A percentile compares a stretch with the other conserved stretches of the same genome.
These are phyloP conservation scores for Rhododendron williamsianum DNA, from an alignment of 148 eudicot species.

Conservation along the genomic window DNA sequence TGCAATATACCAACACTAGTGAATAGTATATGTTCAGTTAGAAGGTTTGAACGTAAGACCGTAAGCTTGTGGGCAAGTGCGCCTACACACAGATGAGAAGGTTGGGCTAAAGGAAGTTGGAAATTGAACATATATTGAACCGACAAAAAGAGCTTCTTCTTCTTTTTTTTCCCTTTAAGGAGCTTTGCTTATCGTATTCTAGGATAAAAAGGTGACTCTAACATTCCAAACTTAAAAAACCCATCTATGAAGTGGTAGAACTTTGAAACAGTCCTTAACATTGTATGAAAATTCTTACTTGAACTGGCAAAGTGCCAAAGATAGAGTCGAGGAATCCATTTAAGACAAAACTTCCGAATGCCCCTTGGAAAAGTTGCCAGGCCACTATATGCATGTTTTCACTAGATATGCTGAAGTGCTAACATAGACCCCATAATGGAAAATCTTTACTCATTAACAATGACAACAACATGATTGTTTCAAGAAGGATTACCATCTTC, in stretches of 20 bases:
- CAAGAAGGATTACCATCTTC: constrained; percentile 36
- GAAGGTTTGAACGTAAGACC: not conserved
- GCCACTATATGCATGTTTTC: not conserved
- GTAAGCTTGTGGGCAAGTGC: not conserved
- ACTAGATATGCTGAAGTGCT: not conserved
- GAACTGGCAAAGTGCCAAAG: not conserved
- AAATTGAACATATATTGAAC: not conserved
- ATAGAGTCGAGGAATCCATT: not conserved
- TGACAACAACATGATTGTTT: not conserved
- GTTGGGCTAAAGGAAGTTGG: not conserved
- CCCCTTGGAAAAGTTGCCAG: no score
- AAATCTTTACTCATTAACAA: not conserved
- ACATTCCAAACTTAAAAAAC: not conserved
- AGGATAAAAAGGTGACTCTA: not conserved
- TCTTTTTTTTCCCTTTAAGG: not conserved
- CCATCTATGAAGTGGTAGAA: not conserved
- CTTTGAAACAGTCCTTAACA: not conserved
- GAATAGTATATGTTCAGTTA: no score
- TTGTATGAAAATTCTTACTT: not conserved
- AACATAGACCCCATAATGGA: not conserved
- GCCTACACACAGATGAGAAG: not conserved
- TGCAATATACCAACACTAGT: not conserved
- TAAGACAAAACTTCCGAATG: not conserved
- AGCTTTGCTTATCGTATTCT: not conserved
- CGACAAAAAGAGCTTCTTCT: not conserved